Base-by-base conservation (phyloP, 2,329 filamentous ascomycete species). In the Talaromyces atroroseus region DNA sequence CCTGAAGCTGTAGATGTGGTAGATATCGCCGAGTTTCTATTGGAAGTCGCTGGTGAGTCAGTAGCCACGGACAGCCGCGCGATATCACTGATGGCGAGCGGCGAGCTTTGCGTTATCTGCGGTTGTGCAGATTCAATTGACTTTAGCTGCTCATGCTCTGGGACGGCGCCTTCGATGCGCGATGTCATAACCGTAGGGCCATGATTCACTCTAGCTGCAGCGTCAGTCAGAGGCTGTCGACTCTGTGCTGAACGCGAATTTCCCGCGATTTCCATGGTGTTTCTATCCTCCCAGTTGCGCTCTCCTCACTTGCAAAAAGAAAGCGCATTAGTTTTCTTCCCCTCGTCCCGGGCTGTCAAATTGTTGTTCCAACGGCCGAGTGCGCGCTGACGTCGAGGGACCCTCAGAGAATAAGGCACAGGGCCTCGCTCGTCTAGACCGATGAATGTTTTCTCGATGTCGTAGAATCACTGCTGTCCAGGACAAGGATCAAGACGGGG, bases 1-100 rank as follows among this genome's bases (percentile, higher is more conserved):
- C 77, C 80, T 3, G 78, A 80, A 49, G 78, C 74, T 2, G 80
- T 81, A 5, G 82, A 85, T 0, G 77, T 72, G 2, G 79, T 81
- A 1, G 83, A 84, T 38, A 82, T 74, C 5, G 78, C 74, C 0
- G 81, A 78, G 59, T 76, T 73, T 14, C 76, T 68, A 21, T 83
- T 83, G 23, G 76, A 78, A 20, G 78, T 74, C 14, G 72, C 69
- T 23, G 75, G 70, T 20, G 75, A 71, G 14, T 81, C 76, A 10
- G 75, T 72, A 14, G 80, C 75, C 16, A 79, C 77, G 3, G 81
- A 81, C 7, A 83, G 65, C 26, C 78, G 78, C 59, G 81, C 81
- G 65, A 81, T 77, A 56, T 80, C 78, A 32, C 73, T 65, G 40
- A 67, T 63, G 1, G 60, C 59, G 24, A 57, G 58, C 0, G 68